Conservation (phyloP, 139 green algal species). For the Asterochloris erici region DNA sequence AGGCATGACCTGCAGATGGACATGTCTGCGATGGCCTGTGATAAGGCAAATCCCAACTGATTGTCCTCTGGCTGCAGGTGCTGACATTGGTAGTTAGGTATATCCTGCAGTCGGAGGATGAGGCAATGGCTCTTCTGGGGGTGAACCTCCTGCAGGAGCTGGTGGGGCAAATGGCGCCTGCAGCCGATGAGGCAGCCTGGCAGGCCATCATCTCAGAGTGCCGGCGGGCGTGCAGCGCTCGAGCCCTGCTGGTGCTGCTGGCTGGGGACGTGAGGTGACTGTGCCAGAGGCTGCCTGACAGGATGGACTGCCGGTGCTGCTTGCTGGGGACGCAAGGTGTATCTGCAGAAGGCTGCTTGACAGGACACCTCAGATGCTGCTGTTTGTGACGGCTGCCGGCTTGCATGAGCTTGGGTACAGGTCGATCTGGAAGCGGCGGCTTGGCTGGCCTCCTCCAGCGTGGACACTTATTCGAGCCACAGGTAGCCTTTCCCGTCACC, state of each 20-base stretch:
- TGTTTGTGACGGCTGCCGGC: neutral
- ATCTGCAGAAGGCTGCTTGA: neutral
- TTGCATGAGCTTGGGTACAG: neutral
- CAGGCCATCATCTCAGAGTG: neutral
- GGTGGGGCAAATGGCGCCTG: neutral
- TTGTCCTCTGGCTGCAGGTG: neutral
- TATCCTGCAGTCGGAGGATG: conserved; percentile 12
- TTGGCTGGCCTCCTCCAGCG: too few species aligned
- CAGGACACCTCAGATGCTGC: neutral
- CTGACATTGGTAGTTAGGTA: conserved; percentile 15
- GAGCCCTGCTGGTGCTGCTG: neutral
- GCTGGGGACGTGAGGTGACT: neutral
- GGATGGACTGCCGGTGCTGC: neutral
- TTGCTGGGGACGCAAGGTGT: neutral
- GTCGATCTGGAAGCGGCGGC: neutral
- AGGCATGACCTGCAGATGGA: too few species aligned
- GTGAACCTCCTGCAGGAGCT: conserved; percentile 12
- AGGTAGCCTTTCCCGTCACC: too few species aligned
- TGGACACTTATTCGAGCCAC: too few species aligned
- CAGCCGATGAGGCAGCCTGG: conserved; percentile 14
- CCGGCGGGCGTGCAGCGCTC: conserved; percentile 5
- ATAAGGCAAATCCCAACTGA: neutral
- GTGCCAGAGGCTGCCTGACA: neutral
- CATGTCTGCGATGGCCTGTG: too few species aligned
- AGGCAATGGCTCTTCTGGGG: conserved; percentile 15